Evolutionary conservation across 495 filamentous ascomycete genomes (phyloP).

Genomic region (Lepidopterella palustris): DNA sequence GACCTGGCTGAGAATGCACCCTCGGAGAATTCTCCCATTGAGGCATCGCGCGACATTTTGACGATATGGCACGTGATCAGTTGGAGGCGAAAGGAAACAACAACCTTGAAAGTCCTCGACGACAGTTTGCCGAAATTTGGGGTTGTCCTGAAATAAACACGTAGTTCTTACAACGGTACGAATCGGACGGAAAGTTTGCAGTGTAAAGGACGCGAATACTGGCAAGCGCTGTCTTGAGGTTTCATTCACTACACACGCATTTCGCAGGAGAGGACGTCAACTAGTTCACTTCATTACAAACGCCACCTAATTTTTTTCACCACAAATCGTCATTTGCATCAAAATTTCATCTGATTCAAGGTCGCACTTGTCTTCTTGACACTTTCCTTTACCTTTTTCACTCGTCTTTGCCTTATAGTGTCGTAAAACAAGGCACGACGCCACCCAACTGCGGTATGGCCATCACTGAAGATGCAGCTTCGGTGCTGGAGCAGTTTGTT

Average conservation of each 20-base stretch:
- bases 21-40: background rate
- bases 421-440: background rate
- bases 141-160: background rate
- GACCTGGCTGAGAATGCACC: background rate
- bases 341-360: background rate
- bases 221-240: no score
- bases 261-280: no score
- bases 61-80: background rate
- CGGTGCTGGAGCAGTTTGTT: slow-evolving; percentile 88
- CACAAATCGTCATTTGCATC: background rate
- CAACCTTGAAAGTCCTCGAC: no score
- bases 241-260: no score
- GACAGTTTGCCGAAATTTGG: no score
- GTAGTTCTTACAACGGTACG: background rate
- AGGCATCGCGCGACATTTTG: background rate
- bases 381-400: background rate
- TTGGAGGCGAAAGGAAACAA: background rate
- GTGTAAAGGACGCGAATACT: no score
- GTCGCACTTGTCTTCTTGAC: background rate
- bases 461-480: slow-evolving; percentile 64
- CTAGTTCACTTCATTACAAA: no score
- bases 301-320: background rate
- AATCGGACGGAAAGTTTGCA: background rate
- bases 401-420: background rate
- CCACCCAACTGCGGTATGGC: slow-evolving; percentile 14